Evolutionary conservation across 495 filamentous ascomycete species (phyloP), one percentile per base, ranked within the genome.

Genomic region (Penicillium macrosclerotiorum): DNA sequence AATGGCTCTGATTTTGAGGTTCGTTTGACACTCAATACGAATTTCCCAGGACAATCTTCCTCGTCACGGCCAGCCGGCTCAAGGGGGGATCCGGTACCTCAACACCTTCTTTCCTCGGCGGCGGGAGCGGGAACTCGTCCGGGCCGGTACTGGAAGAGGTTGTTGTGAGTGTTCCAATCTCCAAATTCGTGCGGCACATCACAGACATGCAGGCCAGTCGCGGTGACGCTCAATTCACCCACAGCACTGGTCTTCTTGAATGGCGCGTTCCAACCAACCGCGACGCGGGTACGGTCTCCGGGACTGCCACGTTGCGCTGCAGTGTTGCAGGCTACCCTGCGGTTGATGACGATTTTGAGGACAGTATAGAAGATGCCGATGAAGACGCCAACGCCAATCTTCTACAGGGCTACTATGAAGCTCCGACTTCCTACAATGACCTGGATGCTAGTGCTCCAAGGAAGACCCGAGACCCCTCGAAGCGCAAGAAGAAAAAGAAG

Each of bases 1-100:
- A 68, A 64, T 1, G 88, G 84, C 7, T 76, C 85, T 3, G 93
- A 98, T 19, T 97, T 98, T 51, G 93, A 98, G 60, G 88, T 95
- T 22, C 79, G 88, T 24, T 64, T 96, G 8, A 77, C 81, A 32
- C 75, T 94, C 23, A 84, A 82, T 42, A 75, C 81, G 2, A 83
- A 79, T 45, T 81, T 83, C 18, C 65, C 75, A 0, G 71, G 72
- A 13, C 53, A 69, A 20, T 48, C 55, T 8, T 56, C 72, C 9
- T 51, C 58, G 19, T 65, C 64, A 12, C 67, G 73, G 18, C 52
- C 63, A 9, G 51, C 57, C 8, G 49, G 53, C 20, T 57, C 62
- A 9, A 64, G 72, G 8, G 45, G 51, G 71, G 74, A 40, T 78
- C 79, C n/a, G 75, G 76, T 1, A 67, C 65, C 19, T 78, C 81